Percentiles rank a stretch among this genome's conserved stretches.
Conservation (phyloP, 345 rosid species). For the Pseudoturritis turrita region DNA sequence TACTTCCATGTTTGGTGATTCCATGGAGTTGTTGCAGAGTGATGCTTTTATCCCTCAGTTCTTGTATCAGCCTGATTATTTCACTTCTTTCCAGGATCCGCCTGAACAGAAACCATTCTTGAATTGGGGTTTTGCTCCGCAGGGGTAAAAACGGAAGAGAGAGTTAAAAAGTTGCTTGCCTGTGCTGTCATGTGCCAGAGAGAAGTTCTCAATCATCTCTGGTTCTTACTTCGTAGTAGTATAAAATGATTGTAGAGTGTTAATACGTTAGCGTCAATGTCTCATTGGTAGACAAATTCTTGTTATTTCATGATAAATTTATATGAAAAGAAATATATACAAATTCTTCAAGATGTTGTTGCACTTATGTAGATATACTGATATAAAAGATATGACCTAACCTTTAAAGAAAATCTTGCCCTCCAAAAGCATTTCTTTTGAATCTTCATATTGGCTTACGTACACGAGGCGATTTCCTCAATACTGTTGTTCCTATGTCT, state of each 20-base stretch:
- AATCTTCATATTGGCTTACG: not conserved
- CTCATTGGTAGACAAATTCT: slow-evolving; percentile 23
- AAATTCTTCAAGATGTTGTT: slow-evolving; percentile 18
- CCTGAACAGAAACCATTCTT: slow-evolving; percentile 33
- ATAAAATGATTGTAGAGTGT: slow-evolving; percentile 18
- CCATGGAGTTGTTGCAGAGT: slow-evolving; percentile 41
- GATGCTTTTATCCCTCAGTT: slow-evolving; percentile 47
- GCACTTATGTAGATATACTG: slow-evolving; percentile 14
- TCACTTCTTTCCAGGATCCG: slow-evolving; percentile 24
- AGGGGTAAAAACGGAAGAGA: slow-evolving; percentile 11
- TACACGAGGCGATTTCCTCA: slow-evolving; percentile 15
- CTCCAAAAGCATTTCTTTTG: not conserved
- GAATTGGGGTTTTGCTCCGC: slow-evolving; percentile 29
- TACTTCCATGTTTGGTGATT: slow-evolving; percentile 27
- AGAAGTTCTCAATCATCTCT: not conserved
- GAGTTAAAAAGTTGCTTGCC: not conserved
- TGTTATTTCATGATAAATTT: slow-evolving; percentile 9
- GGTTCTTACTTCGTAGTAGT: slow-evolving; percentile 16
- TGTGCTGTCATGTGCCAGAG: slow-evolving; percentile 4
- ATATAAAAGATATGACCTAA: not conserved
- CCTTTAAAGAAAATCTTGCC: not conserved
- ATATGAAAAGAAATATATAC: not conserved
- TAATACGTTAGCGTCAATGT: slow-evolving; percentile 27
- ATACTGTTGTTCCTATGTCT: slow-evolving; percentile 8
- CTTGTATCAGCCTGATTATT: slow-evolving; percentile 38